Conservation (phyloP, 768 basidiomycete genomes). For the Coprinopsis marcescibilis region DNA sequence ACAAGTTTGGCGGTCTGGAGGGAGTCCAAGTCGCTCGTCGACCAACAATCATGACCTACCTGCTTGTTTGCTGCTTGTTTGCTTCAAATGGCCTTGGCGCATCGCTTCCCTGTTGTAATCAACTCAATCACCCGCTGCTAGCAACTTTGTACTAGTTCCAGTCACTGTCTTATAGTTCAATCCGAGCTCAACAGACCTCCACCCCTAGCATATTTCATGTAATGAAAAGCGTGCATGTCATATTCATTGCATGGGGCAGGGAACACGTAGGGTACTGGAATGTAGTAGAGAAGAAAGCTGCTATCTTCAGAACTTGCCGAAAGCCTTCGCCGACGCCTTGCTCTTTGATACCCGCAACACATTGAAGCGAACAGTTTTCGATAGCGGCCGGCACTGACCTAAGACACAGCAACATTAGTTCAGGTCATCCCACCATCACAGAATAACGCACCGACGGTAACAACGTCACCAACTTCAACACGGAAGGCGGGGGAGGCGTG, state of each 20-base stretch:
- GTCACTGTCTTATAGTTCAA: too few relatives aligned
- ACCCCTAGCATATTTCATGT: too few relatives aligned
- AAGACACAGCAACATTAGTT: slow-evolving; percentile 4
- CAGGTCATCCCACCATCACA: not conserved
- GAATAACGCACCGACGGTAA: slow-evolving; percentile 80
- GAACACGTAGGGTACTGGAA: slow-evolving; percentile 12
- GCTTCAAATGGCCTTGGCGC: slow-evolving; percentile 15
- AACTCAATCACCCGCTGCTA: not conserved
- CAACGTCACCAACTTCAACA: slow-evolving; percentile 88
- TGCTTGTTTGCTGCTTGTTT: slow-evolving; percentile 33
- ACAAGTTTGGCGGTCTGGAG: slow-evolving; percentile 14
- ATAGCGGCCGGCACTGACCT: slow-evolving; percentile 99
- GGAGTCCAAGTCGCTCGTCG: slow-evolving; percentile 15
- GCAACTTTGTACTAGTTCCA: too few relatives aligned
- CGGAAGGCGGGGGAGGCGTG: slow-evolving; percentile 99
- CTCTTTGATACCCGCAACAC: slow-evolving; percentile 91
- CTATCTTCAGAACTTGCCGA: slow-evolving; percentile 79
- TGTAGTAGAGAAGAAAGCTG: slow-evolving; percentile 13
- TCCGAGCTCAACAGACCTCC: too few relatives aligned
- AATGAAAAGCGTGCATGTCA: slow-evolving; percentile 17
- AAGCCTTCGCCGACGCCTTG: slow-evolving; percentile 87
- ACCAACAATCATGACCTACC: slow-evolving; percentile 8
- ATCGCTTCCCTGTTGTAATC: not conserved
- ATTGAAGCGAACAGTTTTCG: slow-evolving; percentile 99
- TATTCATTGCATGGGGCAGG: slow-evolving; percentile 22